phyloP scores from a whole-genome alignment of 345 rosid species.

The Dovyalis caffra region DNA sequence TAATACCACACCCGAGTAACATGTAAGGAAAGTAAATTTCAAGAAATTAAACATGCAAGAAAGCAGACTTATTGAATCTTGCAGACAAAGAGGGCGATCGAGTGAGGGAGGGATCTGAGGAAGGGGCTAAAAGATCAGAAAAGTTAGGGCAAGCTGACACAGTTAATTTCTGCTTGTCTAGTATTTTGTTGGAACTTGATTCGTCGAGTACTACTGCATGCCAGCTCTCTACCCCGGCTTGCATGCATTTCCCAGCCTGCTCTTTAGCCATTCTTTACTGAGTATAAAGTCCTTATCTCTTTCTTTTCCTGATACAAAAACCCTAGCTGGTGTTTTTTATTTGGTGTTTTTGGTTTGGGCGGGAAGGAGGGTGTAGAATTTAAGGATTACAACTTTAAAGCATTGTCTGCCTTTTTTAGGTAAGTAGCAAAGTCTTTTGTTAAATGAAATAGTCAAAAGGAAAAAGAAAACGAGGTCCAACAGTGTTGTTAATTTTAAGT shows the following conservation, averaged over 20 bases:
- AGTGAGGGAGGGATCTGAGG: not conserved
- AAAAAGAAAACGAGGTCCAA: too few relatives aligned
- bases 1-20: too few relatives aligned
- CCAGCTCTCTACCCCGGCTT: slow-evolving; percentile 18
- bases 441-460: too few relatives aligned
- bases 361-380: too few relatives aligned
- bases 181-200: not conserved
- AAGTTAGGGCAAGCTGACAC: too few relatives aligned
- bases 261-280: not conserved
- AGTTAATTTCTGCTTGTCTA: not conserved
- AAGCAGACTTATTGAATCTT: not conserved
- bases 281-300: not conserved
- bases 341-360: too few relatives aligned
- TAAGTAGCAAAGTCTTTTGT: too few relatives aligned
- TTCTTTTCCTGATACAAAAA: not conserved
- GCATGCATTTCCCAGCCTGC: slow-evolving; percentile 23
- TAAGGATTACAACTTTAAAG: too few relatives aligned
- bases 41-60: not conserved
- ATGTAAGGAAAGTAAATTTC: not conserved
- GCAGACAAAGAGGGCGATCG: slow-evolving; percentile 13
- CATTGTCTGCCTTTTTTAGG: too few relatives aligned
- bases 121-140: too few relatives aligned
- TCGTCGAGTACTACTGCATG: slow-evolving; percentile 8
- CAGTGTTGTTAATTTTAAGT: too few relatives aligned
- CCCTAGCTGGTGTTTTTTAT: too few relatives aligned